Evolutionary conservation across 139 green algal species (phyloP).

Genomic region (Coelastrella sp.): DNA sequence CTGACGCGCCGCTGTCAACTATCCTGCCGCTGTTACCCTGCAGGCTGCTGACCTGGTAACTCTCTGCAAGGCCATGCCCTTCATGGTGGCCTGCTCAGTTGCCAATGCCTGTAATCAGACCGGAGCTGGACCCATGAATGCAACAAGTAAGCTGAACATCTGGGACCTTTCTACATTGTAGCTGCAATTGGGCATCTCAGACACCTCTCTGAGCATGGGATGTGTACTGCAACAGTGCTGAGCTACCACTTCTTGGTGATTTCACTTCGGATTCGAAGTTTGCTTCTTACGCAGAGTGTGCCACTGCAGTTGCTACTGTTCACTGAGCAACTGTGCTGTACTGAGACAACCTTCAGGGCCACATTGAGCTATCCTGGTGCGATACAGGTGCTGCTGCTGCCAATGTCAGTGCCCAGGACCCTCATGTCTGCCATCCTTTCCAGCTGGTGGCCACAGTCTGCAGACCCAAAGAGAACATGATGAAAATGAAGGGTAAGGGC

Average conservation of each 20-base stretch:
- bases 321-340: no score
- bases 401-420: not conserved
- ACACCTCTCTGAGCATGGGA: no score
- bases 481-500: slow-evolving; percentile 30
- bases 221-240: no score
- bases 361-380: not conserved
- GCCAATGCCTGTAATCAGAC: not conserved
- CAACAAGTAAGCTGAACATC: not conserved
- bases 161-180: not conserved
- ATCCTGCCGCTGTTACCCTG: no score
- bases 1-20: no score
- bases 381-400: slow-evolving; percentile 1
- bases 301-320: no score
- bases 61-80: slow-evolving; percentile 37
- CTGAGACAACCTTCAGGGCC: no score
- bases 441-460: slow-evolving; percentile 35
- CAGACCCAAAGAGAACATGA: slow-evolving; percentile 37
- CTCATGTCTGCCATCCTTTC: slow-evolving; percentile 8
- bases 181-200: no score
- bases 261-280: no score
- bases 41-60: not conserved
- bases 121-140: not conserved
- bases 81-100: slow-evolving; percentile 34
- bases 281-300: no score
- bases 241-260: no score